phyloP scores from a whole-genome alignment of 2,329 filamentous ascomycete genomes.

The Graphilbum sp. region DNA sequence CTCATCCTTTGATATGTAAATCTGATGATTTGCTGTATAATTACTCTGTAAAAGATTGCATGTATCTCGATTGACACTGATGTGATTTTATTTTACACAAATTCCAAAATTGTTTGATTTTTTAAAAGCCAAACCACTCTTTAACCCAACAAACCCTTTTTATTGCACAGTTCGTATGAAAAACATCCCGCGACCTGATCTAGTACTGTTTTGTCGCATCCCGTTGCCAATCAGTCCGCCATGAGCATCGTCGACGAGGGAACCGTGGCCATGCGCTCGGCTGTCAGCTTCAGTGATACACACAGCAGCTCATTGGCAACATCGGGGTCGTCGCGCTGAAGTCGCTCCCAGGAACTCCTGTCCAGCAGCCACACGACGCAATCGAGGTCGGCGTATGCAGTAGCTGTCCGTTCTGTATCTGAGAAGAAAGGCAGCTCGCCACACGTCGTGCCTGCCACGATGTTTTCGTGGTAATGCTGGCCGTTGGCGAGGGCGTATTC shows the following conservation, averaged over 20 bases:
- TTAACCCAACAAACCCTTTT: no score
- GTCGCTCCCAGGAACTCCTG: conserved; percentile 48
- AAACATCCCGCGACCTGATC: no score
- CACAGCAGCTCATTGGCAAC: conserved; percentile 72
- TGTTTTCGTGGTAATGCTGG: conserved; percentile 64
- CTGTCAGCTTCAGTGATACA: conserved; percentile 84
- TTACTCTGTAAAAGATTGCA: no score
- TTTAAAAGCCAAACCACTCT: no score
- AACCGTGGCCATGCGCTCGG: conserved; percentile 56
- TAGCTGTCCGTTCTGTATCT: conserved; percentile 74
- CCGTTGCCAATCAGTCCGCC: conserved; percentile 4
- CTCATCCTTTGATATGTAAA: no score
- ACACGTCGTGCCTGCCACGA: conserved; percentile 86
- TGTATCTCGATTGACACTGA: no score
- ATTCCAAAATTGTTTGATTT: no score
- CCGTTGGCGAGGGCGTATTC: conserved; percentile 90
- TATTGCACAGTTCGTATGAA: no score
- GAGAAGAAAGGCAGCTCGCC: conserved; percentile 95
- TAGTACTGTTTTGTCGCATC: no score
- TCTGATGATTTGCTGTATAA: no score
- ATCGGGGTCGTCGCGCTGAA: conserved; percentile 59
- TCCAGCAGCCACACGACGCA: conserved; percentile 73
- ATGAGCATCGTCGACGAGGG: conserved; percentile 11
- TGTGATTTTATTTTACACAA: no score
- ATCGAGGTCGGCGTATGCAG: conserved; percentile 66